Evolutionary conservation across 495 filamentous ascomycete genomes (phyloP).

Genomic region (Penicillium macrosclerotiorum): DNA sequence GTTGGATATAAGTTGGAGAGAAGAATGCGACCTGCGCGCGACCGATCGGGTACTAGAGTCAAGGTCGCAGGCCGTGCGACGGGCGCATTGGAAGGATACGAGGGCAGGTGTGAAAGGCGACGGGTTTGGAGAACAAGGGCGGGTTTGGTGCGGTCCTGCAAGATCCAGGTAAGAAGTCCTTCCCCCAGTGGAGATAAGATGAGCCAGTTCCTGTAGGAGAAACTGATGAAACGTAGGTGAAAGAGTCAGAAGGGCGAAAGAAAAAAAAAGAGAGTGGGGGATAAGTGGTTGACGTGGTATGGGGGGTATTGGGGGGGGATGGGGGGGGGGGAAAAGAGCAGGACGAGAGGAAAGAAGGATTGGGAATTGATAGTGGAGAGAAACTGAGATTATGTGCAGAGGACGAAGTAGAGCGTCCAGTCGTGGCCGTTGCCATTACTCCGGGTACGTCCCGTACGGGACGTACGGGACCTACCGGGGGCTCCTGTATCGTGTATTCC

Average conservation of each 20-base stretch:
- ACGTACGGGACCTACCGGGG: too few species aligned
- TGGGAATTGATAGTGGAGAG: conserved; percentile 27
- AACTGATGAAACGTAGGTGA: background rate
- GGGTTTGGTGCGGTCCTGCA: conserved; percentile 8
- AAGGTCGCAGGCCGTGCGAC: conserved; percentile 25
- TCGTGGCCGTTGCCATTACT: conserved; percentile 3
- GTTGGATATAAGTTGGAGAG: background rate
- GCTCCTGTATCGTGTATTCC: too few species aligned
- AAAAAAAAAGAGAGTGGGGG: conserved; percentile 4
- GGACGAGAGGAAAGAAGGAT: conserved; percentile 23
- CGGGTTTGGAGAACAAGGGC: conserved; percentile 17
- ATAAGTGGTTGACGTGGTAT: conserved; percentile 12
- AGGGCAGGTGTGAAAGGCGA: conserved; percentile 1
- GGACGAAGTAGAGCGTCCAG: conserved; percentile 4
- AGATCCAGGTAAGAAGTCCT: conserved; percentile 2
- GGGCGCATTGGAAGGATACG: conserved; percentile 31
- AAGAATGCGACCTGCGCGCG: conserved; percentile 19
- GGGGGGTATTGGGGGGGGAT: background rate
- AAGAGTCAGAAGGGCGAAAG: conserved; percentile 2
- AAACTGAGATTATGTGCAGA: conserved; percentile 26
- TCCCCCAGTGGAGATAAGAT: too few species aligned
- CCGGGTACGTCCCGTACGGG: conserved; percentile 1
- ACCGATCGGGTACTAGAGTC: conserved; percentile 27
- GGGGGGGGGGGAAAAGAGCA: conserved; percentile 5
- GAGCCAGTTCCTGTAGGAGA: background rate